phyloP scores from a whole-genome alignment of 345 rosid species.

The Noccaea caerulescens region DNA sequence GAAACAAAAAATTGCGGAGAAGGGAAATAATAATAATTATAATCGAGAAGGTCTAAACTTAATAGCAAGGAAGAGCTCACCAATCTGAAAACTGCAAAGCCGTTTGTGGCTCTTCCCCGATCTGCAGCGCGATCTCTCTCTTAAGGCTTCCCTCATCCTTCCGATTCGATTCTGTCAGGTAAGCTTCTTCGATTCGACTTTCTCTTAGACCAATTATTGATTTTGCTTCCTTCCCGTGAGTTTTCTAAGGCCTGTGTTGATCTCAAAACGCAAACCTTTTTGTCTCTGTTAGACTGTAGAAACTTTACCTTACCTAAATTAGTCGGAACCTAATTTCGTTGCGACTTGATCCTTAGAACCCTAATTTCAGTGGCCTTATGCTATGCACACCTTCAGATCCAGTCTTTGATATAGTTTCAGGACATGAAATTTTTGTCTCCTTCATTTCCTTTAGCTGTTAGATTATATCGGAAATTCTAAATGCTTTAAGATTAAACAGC shows the following conservation, averaged over 20 bases:
- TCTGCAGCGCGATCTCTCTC: constrained; percentile 34
- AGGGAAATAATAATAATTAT: neutral
- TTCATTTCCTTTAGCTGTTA: neutral
- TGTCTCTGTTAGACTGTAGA: neutral
- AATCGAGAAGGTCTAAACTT: constrained; percentile 8
- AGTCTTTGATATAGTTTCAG: constrained; percentile 12
- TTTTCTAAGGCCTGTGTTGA: neutral
- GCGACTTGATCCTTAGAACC: constrained; percentile 26
- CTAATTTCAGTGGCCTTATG: constrained; percentile 5
- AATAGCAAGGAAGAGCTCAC: neutral
- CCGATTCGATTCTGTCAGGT: constrained; percentile 26
- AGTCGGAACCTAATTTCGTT: constrained; percentile 18
- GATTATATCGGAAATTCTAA: neutral
- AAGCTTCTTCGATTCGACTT: constrained; percentile 25
- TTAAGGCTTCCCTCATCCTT: neutral
- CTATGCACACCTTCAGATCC: constrained; percentile 27
- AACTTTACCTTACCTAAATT: constrained; percentile 16
- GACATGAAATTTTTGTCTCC: neutral
- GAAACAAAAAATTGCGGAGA: neutral
- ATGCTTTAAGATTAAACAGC: neutral
- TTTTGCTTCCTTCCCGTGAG: neutral
- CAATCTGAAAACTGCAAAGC: constrained; percentile 30
- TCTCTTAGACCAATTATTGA: neutral
- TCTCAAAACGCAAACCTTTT: constrained; percentile 1
- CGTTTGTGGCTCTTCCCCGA: constrained; percentile 33